Percentiles rank a stretch among this genome's conserved stretches.
These are phyloP conservation scores for Tylopilus plumbeoviolaceoides DNA, from an alignment of 768 basidiomycete species.

Conservation along the genomic window DNA sequence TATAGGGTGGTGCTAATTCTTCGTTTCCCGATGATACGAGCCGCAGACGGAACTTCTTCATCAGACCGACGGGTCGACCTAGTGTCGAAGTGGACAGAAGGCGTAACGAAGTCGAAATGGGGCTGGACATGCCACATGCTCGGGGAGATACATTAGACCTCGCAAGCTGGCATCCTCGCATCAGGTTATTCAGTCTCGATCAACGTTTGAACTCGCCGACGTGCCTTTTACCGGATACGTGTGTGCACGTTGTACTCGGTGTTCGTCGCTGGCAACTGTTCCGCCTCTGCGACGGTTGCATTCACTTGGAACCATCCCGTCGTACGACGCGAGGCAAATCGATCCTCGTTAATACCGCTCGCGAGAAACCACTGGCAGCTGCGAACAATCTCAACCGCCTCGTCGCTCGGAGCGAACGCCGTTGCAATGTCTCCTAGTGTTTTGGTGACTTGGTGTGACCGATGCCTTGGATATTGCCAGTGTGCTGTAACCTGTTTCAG, in stretches of 20 bases:
- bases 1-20: no score
- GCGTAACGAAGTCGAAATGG: constrained; percentile 35
- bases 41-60: neutral
- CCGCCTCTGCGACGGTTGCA: constrained; percentile 30
- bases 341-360: no score
- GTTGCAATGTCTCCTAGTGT: constrained; percentile 28
- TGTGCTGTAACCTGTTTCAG: no score
- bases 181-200: no score
- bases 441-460: constrained; percentile 32
- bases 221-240: constrained; percentile 26
- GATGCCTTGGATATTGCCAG: constrained; percentile 24
- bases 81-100: constrained; percentile 33
- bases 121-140: constrained; percentile 24
- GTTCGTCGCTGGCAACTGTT: constrained; percentile 27
- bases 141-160: constrained; percentile 31
- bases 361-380: no score
- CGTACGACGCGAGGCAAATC: constrained; percentile 18
- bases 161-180: constrained; percentile 18
- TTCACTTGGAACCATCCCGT: constrained; percentile 29
- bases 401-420: neutral
- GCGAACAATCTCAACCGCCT: no score
- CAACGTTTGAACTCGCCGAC: constrained; percentile 16
- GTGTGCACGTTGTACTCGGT: constrained; percentile 32
- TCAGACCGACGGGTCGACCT: constrained; percentile 18
- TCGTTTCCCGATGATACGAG: no score